Evolutionary conservation across 2,329 filamentous ascomycete genomes (phyloP), one percentile per base, ranked within the genome.

Genomic region (Dryadomyces quercivorus): DNA sequence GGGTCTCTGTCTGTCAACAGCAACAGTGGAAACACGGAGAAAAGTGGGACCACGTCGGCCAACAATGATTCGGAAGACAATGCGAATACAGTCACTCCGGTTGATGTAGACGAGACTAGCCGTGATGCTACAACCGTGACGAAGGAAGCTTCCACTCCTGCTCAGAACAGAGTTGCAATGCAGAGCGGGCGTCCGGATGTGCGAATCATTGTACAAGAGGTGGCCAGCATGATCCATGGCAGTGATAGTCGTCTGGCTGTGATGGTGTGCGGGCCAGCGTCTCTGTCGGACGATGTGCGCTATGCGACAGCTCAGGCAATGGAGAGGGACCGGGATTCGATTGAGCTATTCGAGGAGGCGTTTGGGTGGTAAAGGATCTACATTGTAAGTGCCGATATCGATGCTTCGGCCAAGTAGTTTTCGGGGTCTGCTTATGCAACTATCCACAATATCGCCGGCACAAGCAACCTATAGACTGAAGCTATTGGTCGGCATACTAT

Each of bases 261-360:
- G 8, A 49, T 57, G 52, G 55, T 55, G 8, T 57, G 55, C 16
- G 55, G 55, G 1, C 50, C 55, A 2, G 22, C 38, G 1, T 7
- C 8, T 5, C 26, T 57, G 38, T 47, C 55, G 2, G 55, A 57
- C 21, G 12, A 15, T n/a, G 43, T 44, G 21, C 48, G 55, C 2
- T 5, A 50, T 20, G 53, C 55, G 1, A 42, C 43, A 2, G 21
- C 22, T 1, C 3, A 18, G 18, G 21, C 18, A n/a, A 55, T 55
- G 49, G 49, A 54, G 34, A 16, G 1, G 3, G 13, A n/a, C 7
- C n/a, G 13, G 12, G 52, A 55, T 31, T 54, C 52, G n/a, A 51
- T 57, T 9, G 52, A 57, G 46, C 38, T 49, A 3, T 55, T 55
- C n/a, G 34, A 57, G 40, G 55, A 55, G 31, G 34, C 44, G 8